These are phyloP conservation scores for Fusarium marasasianum DNA, from an alignment of 2,329 filamentous ascomycete genomes.

Conservation along the genomic window DNA sequence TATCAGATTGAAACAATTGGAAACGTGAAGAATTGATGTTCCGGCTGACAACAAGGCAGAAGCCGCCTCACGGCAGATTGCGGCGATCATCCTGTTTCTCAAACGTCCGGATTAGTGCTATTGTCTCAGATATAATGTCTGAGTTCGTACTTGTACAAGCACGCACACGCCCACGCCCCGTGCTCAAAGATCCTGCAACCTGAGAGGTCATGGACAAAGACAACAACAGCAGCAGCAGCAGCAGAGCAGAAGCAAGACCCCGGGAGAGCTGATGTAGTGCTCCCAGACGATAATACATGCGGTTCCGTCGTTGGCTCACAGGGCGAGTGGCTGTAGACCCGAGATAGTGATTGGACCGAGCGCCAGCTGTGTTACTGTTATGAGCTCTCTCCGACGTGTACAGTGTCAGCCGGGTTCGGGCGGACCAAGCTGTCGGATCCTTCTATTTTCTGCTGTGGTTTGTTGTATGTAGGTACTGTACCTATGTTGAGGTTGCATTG, in stretches of 20 bases:
- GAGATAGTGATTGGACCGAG: slow-evolving; percentile 29
- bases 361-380: slow-evolving; percentile 25
- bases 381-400: slow-evolving; percentile 32
- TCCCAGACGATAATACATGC: slow-evolving; percentile 42
- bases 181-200: slow-evolving; percentile 35
- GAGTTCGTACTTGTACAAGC: slow-evolving; percentile 7
- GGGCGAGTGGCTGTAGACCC: slow-evolving; percentile 39
- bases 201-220: neutral
- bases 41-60: neutral
- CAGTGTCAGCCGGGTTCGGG: slow-evolving; percentile 36
- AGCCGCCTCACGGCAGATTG: neutral
- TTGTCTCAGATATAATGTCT: slow-evolving; percentile 40
- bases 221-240: neutral
- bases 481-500: slow-evolving; percentile 34
- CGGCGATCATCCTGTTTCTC: slow-evolving; percentile 20
- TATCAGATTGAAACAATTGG: neutral
- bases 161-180: slow-evolving; percentile 17
- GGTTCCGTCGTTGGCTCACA: slow-evolving; percentile 32
- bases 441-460: slow-evolving; percentile 21
- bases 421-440: slow-evolving; percentile 42
- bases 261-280: slow-evolving; percentile 26
- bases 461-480: slow-evolving; percentile 12
- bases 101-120: slow-evolving; percentile 1
- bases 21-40: slow-evolving; percentile 2
- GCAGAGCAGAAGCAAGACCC: slow-evolving; percentile 17